Evolutionary conservation across 2,329 filamentous ascomycete genomes (phyloP), one percentile per base, ranked within the genome.

Genomic region (Calonectria montana): DNA sequence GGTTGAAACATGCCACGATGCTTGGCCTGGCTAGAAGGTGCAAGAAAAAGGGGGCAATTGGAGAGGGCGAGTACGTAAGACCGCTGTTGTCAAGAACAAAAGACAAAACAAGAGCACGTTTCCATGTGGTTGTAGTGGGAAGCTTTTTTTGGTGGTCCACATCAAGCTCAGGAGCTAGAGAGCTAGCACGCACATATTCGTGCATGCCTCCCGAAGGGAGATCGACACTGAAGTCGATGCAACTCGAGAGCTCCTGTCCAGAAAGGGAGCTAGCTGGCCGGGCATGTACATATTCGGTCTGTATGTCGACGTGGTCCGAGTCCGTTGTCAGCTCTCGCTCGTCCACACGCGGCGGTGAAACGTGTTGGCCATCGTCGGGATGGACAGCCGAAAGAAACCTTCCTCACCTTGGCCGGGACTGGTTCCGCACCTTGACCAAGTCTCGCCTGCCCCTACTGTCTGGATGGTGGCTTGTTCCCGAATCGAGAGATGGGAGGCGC

Each of bases 161-260:
- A 59, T 50, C 41, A 55, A 41, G 23, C 35, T 50, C 18, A 39
- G 21, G 31, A 48, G 21, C 43, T 48, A 48, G 41, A 31, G 35
- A 39, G 39, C 67, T 69, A 64, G 48, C 67, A 69, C 48, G 67
- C 67, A 69, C 59, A 64, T 59, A 41, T 35, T 53, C 37, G 18
- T 64, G 48, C 59, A 64, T 64, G 37, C 31, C 43, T 50, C 53
- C 62, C 45, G 68, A 50, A 35, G 53, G 55, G 45, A 70, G 68
- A 70, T 66, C 59, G 67, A 69, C 67, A 37, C 48, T 31, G 29
- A 69, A 69, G n/a, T 23, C 27, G 37, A 48, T 53, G 45, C 57
- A 48, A 31, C 65, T 61, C 18, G 31, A 37, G 50, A 39, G 53
- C 29, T 57, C 31, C 9, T 39, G 12, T n/a, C n/a, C 29, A 55